Base-by-base conservation (phyloP, 345 rosid genomes). In the Salix exigua region DNA sequence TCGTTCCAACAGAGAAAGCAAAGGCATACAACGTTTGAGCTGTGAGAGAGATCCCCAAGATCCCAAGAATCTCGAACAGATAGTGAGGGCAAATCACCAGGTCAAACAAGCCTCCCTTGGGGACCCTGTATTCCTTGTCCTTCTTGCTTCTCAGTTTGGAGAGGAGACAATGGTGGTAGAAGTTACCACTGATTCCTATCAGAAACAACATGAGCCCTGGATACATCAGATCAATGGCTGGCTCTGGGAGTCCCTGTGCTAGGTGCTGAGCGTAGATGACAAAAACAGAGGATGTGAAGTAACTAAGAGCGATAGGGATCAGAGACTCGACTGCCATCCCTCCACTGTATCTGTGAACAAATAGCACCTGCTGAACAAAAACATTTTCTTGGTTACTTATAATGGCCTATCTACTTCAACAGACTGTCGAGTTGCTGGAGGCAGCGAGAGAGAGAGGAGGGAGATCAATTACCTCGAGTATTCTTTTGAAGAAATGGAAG, bases 71-170 rank as follows among this genome's bases (percentile, higher is more conserved):
- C 87, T 94, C 97, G 72, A 91, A 92, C 0, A 91, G 75, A 35
- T 94, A 94, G 66, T 91, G 97, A 60, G 97, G 97, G 82, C 97
- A 94, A 35, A 88, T 82, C 40, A 90, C 82, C 13, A 81, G 50
- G 12, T 75, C 83, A 73, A 92, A 94, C 1, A 92, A 69, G 35
- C 97, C 97, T 30, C 92, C 93, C 73, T 58, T 66, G 1, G 97
- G 94, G 68, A 94, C 82, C 82, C 83, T 91, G 81, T 90, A 92
- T 30, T 85, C 91, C 68, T 85, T 87, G 33, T 77, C 85, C 12
- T 76, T 84, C 16, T 71, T 70, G 55, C 66, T 66, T 79, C 95
- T 87, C 16, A 91, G 80, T 51, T 80, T 83, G 77, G 97, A 89
- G 6, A 94, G 89, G 21, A 92, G 80, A 60, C 37, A 70, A 75